Conservation (phyloP, 805 yeast species). For the Metschnikowia similis region DNA sequence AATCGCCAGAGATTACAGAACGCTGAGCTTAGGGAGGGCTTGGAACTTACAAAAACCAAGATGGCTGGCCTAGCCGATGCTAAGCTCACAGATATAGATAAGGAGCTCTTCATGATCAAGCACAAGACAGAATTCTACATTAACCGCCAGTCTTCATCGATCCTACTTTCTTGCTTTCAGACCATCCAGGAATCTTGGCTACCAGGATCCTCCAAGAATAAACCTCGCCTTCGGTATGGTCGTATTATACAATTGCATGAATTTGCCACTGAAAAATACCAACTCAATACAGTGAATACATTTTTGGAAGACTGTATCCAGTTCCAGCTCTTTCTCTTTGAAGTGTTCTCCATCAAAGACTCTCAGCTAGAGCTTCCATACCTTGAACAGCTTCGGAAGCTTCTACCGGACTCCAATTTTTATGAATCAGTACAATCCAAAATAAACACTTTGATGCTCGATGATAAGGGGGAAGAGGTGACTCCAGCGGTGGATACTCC, state of each 20-base stretch:
- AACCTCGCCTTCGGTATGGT: background rate
- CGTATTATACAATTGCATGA: background rate
- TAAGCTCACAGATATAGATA: slow-evolving; percentile 6
- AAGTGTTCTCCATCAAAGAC: slow-evolving; percentile 12
- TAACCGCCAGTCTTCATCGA: slow-evolving; percentile 22
- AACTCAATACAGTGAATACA: slow-evolving; percentile 18
- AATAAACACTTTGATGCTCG: slow-evolving; percentile 25
- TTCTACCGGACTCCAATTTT: slow-evolving; percentile 23
- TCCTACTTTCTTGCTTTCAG: slow-evolving; percentile 21
- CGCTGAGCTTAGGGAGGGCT: background rate
- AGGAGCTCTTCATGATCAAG: slow-evolving; percentile 6
- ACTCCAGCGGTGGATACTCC: background rate
- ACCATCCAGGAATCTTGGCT: slow-evolving; percentile 22
- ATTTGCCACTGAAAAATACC: slow-evolving; percentile 13
- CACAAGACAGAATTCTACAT: slow-evolving; percentile 18
- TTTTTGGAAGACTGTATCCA: slow-evolving; percentile 22
- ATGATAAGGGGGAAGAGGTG: slow-evolving; percentile 4
- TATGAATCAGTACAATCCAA: slow-evolving; percentile 31
- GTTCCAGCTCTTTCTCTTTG: slow-evolving; percentile 14
- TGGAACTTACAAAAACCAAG: background rate
- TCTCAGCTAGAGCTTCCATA: slow-evolving; percentile 16
- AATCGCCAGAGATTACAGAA: slow-evolving; percentile 1
- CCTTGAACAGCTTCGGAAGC: slow-evolving; percentile 14
- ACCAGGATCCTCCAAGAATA: slow-evolving; percentile 1
- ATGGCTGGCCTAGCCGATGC: slow-evolving; percentile 5